Evolutionary conservation across 805 yeast species (phyloP), one percentile per base, ranked within the genome.

Genomic region (Metschnikowia reukaufii): DNA sequence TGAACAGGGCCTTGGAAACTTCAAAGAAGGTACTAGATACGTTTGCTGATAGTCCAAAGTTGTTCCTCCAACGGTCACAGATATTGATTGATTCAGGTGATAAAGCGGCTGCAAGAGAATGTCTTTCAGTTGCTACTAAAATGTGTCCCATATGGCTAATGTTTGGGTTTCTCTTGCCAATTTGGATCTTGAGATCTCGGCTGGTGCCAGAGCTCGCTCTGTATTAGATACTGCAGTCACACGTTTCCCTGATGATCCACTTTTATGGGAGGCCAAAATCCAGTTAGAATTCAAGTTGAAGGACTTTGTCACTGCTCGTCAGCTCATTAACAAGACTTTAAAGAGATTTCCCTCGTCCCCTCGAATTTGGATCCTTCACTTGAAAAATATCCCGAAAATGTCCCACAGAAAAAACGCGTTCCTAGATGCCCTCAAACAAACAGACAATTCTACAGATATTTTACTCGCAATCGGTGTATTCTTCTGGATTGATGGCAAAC

Each of bases 401-500:
- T 66, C 84, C 40, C 68, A 79, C 56, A 69, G 79, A 57, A 76
- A 82, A 62, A 78, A 79, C 15, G 68, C 79, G 6, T 82, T 86
- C 43, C 73, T 82, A 20, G 87, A 84, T 56, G 96, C 97, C 0
- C 70, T 92, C 51, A 79, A 76, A 47, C 73, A 73, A 9, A 86
- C 96, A 0, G 68, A 76, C 36, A 85, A 85, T 51, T 73, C 83
- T 42, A 73, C 84, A 0, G 49, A 72, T 15, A 77, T 92, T 1
- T 67, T 91, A 10, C 54, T 79, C 10, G 74, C 79, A 0, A 83
- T 89, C 27, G 97, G 94, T 0, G 66, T 73, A 10, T 77, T 81
- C 46, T 82, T 90, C 51, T 84, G 84, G 83, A 57, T 68, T 1
- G 85, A 80, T 20, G 84, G 86, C 0, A 86, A 86, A 53, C 64